These are phyloP conservation scores for Somion occarium DNA, from an alignment of 1,284 basidiomycete species.

Conservation along the genomic window DNA sequence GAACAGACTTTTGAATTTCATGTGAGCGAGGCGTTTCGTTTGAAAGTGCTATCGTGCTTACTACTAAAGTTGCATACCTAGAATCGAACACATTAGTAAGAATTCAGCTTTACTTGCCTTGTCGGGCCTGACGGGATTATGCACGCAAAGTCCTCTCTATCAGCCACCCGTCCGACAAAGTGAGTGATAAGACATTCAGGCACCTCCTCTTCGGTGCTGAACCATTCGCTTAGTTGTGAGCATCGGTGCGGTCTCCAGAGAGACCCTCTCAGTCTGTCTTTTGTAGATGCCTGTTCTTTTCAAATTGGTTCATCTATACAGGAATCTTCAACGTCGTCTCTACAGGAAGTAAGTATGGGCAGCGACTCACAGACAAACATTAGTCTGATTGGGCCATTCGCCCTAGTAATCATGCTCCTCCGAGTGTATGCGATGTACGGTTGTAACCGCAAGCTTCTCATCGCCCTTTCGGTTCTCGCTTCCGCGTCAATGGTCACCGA, in stretches of 20 bases:
- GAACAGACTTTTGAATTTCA: background rate
- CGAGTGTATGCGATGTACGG: slow-evolving; percentile 3
- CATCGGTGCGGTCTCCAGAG: too few species aligned
- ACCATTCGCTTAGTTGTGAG: too few species aligned
- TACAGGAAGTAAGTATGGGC: background rate
- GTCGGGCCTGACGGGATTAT: too few species aligned
- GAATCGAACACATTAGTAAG: background rate
- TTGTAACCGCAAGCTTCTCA: background rate
- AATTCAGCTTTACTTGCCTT: too few species aligned
- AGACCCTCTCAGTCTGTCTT: too few species aligned
- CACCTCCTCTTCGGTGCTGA: too few species aligned
- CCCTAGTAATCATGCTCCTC: background rate
- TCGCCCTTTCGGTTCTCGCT: background rate
- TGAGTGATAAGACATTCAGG: background rate
- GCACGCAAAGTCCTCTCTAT: too few species aligned
- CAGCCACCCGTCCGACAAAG: background rate
- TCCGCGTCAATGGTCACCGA: background rate
- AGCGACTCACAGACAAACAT: too few species aligned
- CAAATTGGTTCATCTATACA: background rate
- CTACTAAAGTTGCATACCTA: background rate
- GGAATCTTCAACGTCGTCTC: background rate
- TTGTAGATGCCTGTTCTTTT: background rate
- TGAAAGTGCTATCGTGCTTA: too few species aligned
- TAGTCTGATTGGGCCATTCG: too few species aligned
- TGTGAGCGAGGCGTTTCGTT: too few species aligned